These are phyloP conservation scores for Tephrocybe sp. DNA, from an alignment of 768 basidiomycete genomes.

Conservation along the genomic window DNA sequence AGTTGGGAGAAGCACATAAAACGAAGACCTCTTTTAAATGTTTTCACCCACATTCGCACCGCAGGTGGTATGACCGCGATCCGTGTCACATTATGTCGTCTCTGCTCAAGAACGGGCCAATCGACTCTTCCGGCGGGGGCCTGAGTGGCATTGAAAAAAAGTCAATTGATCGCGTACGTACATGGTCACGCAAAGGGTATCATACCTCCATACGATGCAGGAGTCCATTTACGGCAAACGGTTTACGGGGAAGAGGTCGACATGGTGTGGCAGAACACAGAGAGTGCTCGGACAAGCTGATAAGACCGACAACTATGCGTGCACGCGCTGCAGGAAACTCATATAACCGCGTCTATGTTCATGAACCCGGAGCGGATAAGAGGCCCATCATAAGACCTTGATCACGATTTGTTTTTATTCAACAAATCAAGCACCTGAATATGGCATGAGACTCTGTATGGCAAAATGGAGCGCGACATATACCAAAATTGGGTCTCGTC, in stretches of 20 bases:
- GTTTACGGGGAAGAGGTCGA: background rate
- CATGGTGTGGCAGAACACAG: background rate
- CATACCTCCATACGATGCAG: background rate
- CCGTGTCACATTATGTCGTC: too few species aligned
- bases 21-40: too few species aligned
- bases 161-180: background rate
- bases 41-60: too few species aligned
- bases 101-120: too few species aligned
- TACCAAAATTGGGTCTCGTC: slow-evolving; percentile 1
- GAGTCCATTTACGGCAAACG: slow-evolving; percentile 1
- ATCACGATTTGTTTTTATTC: slow-evolving; percentile 2
- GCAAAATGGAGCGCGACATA: slow-evolving; percentile 1
- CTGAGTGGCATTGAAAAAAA: background rate
- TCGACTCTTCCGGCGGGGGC: too few species aligned
- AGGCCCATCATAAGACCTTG: slow-evolving; percentile 14
- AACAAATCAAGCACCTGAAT: background rate
- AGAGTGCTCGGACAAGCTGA: slow-evolving; percentile 4
- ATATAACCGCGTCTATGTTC: slow-evolving; percentile 3
- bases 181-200: slow-evolving; percentile 10
- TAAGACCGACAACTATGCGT: slow-evolving; percentile 9
- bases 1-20: too few species aligned
- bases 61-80: too few species aligned
- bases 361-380: slow-evolving; percentile 3
- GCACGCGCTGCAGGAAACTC: slow-evolving; percentile 7
- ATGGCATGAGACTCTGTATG: slow-evolving; percentile 9